Base-by-base conservation (phyloP, 768 basidiomycete species). In the Tulasnella sp. region DNA sequence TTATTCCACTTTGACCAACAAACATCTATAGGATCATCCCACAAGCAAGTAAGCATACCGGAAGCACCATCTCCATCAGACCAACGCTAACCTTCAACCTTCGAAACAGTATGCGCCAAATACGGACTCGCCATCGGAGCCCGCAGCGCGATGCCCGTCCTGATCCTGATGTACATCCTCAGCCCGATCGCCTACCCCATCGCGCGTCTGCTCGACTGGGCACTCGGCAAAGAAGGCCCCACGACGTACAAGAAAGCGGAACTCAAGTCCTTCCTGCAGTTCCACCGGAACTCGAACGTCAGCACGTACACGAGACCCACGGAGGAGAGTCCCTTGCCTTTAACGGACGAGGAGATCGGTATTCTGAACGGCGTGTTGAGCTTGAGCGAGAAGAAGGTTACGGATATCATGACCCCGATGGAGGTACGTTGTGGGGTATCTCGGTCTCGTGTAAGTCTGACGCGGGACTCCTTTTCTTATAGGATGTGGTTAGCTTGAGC, bases 81-180 rank as follows among this genome's bases (percentile, higher is more conserved):
- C 17, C 44, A 59, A 32, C 36, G 17, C 62, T 37, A 19, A 34
- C 9, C 39, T 12, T 72, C 9, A n/a, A 22, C 17, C 26, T 47
- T 68, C 36, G 7, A 9, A 19, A 2, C 22, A 72, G 71, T 64
- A 39, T 72, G 71, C 29, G 84, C 86, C 11, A 80, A 91, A 41
- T 89, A 93, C 78, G 94, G 94, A 65, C 86, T 95, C 17, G 80
- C 86, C 2, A 89, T 95, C 72, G 94, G 94, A 17, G 92, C 92
- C 0, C 83, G 81, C 22, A 92, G 91, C 72, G 87, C 90, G 0
- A 91, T 90, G 0, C 84, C 93, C 73, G 92, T 94, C 5, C 83
- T 89, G 6, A 79, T 77, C 8, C 80, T 93, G 72, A 93, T 94
- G 90, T 89, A 87, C 77, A 76, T 90, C 32, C 82, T 86, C 75